Evolutionary conservation across 2,329 filamentous ascomycete species (phyloP), one percentile per base, ranked within the genome.

Genomic region (Talaromyces sp.): DNA sequence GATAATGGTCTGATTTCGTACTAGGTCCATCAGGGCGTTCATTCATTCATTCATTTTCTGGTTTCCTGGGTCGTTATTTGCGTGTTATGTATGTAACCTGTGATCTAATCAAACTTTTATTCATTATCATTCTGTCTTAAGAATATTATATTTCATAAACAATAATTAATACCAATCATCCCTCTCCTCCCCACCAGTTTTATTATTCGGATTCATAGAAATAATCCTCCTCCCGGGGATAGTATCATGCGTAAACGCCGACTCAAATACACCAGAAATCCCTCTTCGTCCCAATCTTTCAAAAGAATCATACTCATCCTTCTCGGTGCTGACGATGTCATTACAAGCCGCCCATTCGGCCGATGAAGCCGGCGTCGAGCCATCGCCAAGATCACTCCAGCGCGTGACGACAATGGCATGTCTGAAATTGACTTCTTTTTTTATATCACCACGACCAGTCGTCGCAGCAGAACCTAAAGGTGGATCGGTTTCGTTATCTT

Each of bases 351-450:
- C 78, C 79, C 84, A 85, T 61, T 84, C 80, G 3, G 71, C 71
- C n/a, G 72, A 76, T 10, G 71, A 71, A 21, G 48, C 36, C 2
- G 83, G 81, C 9, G 73, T 75, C 1, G 69, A 76, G 1, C 81
- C 81, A 67, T 84, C 76, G 1, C 84, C 84, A 15, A 87, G 66
- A 68, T 87, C 84, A 60, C 78, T 80, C 84, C 84, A 87, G 17
- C 84, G 71, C 7, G 83, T 86, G 4, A 85, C 80, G 4, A 84
- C 77, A 56, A 87, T 77, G 1, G 81, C 79, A 58, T 86, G 82
- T 63, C 81, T 84, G 69, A 87, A 87, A 4, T 63, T 61, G 19
- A 65, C 41, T 1, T 13, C 15, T 6, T 52, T 36, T 5, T 9
- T 3, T 2, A 5, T 8, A 19, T 5, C 5, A 31, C 13, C 15